Conservation (phyloP, 192 early-diverging fungal genomes). For the Cetraspora pellucida region DNA sequence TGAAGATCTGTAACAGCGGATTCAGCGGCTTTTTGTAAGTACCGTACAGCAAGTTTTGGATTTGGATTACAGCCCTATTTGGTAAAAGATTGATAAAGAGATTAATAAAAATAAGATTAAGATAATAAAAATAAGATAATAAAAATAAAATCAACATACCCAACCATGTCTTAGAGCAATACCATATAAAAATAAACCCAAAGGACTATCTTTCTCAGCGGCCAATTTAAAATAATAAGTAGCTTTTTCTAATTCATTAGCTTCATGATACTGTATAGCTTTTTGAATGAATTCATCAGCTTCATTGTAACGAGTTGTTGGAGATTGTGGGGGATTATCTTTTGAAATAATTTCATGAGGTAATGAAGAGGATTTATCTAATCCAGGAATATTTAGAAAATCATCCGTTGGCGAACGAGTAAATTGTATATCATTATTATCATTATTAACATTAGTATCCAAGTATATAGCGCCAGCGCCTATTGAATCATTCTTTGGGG, state of each 20-base stretch:
- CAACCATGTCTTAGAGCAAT: constrained; percentile 79
- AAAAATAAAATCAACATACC: constrained; percentile 26
- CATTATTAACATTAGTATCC: not conserved
- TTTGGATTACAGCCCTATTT: constrained; percentile 60
- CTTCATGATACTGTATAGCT: constrained; percentile 73
- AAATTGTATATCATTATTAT: not conserved
- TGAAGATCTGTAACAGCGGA: constrained; percentile 69
- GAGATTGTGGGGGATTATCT: not conserved
- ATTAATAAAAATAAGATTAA: no score
- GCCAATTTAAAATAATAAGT: constrained; percentile 73
- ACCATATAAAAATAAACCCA: constrained; percentile 81
- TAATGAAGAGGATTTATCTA: not conserved
- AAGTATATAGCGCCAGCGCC: not conserved
- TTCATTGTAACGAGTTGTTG: constrained; percentile 30
- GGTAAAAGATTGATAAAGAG: no score
- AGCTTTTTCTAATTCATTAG: constrained; percentile 74
- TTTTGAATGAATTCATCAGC: constrained; percentile 65
- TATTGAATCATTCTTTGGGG: not conserved
- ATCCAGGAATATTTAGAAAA: not conserved
- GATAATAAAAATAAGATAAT: no score
- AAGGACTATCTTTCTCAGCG: constrained; percentile 63
- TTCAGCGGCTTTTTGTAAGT: constrained; percentile 73
- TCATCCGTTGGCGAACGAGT: not conserved
- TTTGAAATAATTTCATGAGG: not conserved
- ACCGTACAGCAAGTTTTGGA: constrained; percentile 69